Evolutionary conservation across 495 filamentous ascomycete species (phyloP).

Genomic region (Hypomontagnella monticulosa): DNA sequence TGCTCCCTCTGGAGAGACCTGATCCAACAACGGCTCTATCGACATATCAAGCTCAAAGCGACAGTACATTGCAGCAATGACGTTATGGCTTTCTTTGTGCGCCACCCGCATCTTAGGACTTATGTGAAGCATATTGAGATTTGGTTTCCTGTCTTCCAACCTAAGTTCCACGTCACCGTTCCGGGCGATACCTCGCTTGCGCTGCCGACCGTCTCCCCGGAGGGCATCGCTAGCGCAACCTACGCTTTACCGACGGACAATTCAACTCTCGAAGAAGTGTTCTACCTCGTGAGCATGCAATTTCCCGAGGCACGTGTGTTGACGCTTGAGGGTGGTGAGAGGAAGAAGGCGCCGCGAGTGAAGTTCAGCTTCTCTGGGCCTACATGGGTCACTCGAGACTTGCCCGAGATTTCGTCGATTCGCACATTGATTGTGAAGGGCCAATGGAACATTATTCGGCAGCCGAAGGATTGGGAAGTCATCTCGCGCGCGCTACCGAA

Average conservation of each 20-base stretch:
- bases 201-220: conserved; percentile 57
- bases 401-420: conserved; percentile 58
- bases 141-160: conserved; percentile 77
- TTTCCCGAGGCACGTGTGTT: conserved; percentile 70
- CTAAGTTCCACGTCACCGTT: conserved; percentile 54
- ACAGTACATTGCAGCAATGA: conserved; percentile 66
- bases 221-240: conserved; percentile 60
- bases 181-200: conserved; percentile 48
- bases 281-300: conserved; percentile 63
- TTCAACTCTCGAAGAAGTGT: conserved; percentile 73
- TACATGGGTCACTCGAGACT: conserved; percentile 41
- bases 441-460: conserved; percentile 78
- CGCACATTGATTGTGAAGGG: conserved; percentile 75
- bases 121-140: conserved; percentile 78
- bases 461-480: conserved; percentile 68
- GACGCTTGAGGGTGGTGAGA: conserved; percentile 79
- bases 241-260: conserved; percentile 69
- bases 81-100: conserved; percentile 65
- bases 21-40: conserved; percentile 74
- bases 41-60: conserved; percentile 78
- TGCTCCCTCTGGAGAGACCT: conserved; percentile 68
- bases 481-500: conserved; percentile 69
- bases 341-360: conserved; percentile 73
- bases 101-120: conserved; percentile 64
- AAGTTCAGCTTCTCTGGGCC: conserved; percentile 58